Evolutionary conservation across 1,139 yeast genomes (phyloP).

Genomic region (Suhomyces yuchorum): DNA sequence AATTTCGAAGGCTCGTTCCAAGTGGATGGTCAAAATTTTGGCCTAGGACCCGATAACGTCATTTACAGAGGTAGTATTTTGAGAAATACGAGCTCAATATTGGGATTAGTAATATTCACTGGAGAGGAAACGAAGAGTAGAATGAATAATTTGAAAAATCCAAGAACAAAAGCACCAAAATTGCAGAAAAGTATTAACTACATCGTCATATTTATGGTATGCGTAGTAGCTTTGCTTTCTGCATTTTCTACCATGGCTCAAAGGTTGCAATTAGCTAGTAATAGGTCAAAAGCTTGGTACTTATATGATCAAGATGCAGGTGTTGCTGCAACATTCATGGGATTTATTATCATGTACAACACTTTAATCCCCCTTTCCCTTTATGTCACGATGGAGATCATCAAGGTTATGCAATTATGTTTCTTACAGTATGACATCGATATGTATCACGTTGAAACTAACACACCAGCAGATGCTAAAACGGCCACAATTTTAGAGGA

Average conservation of each 20-base stretch:
- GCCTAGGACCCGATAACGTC: slow-evolving; percentile 79
- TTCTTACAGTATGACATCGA: slow-evolving; percentile 88
- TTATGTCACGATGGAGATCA: slow-evolving; percentile 95
- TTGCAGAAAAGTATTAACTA: slow-evolving; percentile 79
- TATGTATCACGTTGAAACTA: slow-evolving; percentile 82
- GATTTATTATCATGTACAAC: slow-evolving; percentile 95
- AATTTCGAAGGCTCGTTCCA: slow-evolving; percentile 81
- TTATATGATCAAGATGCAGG: slow-evolving; percentile 73
- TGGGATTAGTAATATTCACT: slow-evolving; percentile 85
- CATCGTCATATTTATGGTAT: slow-evolving; percentile 86
- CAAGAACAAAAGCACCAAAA: slow-evolving; percentile 91
- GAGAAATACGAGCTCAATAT: slow-evolving; percentile 71
- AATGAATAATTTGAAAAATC: slow-evolving; percentile 89
- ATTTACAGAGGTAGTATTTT: slow-evolving; percentile 86
- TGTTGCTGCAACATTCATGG: slow-evolving; percentile 89
- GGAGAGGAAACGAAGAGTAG: slow-evolving; percentile 97
- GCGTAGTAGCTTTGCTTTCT: slow-evolving; percentile 71
- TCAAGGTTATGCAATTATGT: slow-evolving; percentile 81
- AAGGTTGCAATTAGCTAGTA: slow-evolving; percentile 49
- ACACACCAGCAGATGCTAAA: slow-evolving; percentile 93
- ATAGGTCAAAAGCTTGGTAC: slow-evolving; percentile 69
- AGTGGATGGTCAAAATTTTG: slow-evolving; percentile 36
- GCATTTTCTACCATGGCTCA: slow-evolving; percentile 85
- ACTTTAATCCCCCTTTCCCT: slow-evolving; percentile 93
- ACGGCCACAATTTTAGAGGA: slow-evolving; percentile 96